These are phyloP conservation scores for Colletotrichum destructivum DNA, from an alignment of 2,329 filamentous ascomycete species.

Conservation along the genomic window DNA sequence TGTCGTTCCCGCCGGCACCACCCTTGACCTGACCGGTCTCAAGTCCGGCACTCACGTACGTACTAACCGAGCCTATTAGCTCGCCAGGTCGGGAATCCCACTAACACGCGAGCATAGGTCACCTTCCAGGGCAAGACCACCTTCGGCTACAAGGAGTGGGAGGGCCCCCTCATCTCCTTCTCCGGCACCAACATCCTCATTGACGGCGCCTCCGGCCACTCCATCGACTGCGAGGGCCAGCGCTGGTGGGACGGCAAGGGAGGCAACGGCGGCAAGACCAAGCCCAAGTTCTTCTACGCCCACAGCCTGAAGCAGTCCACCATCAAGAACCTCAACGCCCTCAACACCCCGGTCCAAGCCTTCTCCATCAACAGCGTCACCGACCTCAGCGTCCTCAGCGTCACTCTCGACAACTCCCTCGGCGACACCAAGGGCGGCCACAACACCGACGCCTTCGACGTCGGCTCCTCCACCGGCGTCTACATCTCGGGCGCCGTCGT, in stretches of 20 bases:
- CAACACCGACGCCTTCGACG: constrained; percentile 74
- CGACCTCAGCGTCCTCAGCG: constrained; percentile 52
- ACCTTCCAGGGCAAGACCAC: constrained; percentile 77
- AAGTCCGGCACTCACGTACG: constrained; percentile 60
- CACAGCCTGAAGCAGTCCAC: constrained; percentile 55
- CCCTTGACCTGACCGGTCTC: constrained; percentile 71
- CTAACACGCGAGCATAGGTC: constrained; percentile 51
- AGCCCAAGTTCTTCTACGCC: constrained; percentile 74
- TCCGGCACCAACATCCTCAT: constrained; percentile 71
- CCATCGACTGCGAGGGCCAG: constrained; percentile 70
- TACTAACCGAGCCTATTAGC: neutral
- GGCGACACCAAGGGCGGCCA: constrained; percentile 55
- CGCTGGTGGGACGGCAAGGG: constrained; percentile 76
- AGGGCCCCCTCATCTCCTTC: constrained; percentile 74
- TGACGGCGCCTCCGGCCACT: constrained; percentile 64
- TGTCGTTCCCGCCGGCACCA: constrained; percentile 69
- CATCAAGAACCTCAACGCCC: constrained; percentile 56
- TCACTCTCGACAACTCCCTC: constrained; percentile 57
- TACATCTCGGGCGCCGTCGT: constrained; percentile 67
- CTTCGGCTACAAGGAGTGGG: constrained; percentile 77
- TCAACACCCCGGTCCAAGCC: constrained; percentile 60
- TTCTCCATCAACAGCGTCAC: constrained; percentile 57
- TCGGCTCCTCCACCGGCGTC: constrained; percentile 64
- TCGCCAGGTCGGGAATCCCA: too few species aligned
- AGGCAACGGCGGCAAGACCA: constrained; percentile 71